Percentiles rank a stretch among this genome's conserved stretches.
phyloP scores from a whole-genome alignment of 371 early-diverging fungal genomes.

The Mucor mucedo region DNA sequence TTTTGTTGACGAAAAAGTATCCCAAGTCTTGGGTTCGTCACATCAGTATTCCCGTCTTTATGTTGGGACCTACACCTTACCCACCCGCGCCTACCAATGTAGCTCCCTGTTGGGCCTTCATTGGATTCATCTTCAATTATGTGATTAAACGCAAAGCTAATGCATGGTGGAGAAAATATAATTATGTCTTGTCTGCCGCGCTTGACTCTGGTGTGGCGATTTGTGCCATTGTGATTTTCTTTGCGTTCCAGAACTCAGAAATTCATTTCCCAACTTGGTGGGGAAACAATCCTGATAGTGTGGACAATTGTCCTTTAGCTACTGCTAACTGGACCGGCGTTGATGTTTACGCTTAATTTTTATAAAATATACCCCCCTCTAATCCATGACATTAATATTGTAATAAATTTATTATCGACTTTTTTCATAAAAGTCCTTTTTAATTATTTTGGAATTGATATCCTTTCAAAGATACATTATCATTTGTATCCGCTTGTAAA shows the following conservation, averaged over 20 bases:
- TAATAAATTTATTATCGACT: not conserved
- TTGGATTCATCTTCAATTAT: slow-evolving; percentile 69
- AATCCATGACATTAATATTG: too few relatives aligned
- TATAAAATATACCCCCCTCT: not conserved
- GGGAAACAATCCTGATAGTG: slow-evolving; percentile 39
- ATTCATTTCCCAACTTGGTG: slow-evolving; percentile 47
- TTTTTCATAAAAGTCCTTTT: not conserved
- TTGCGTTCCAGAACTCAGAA: slow-evolving; percentile 46
- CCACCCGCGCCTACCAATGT: slow-evolving; percentile 48
- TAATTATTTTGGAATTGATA: not conserved
- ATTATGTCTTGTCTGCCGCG: slow-evolving; percentile 73
- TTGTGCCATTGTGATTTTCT: slow-evolving; percentile 55
- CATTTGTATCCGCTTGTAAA: too few relatives aligned
- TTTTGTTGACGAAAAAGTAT: slow-evolving; percentile 41
- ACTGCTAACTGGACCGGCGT: slow-evolving; percentile 44
- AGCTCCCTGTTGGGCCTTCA: slow-evolving; percentile 59
- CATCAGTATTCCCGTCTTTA: slow-evolving; percentile 60
- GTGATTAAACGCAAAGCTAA: slow-evolving; percentile 50
- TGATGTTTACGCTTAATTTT: slow-evolving; percentile 40
- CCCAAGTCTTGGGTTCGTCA: slow-evolving; percentile 56
- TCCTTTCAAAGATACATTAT: too few relatives aligned
- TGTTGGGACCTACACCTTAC: slow-evolving; percentile 45
- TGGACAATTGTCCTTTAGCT: slow-evolving; percentile 47
- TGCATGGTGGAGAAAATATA: slow-evolving; percentile 74
- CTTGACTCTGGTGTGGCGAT: slow-evolving; percentile 71